Evolutionary conservation across 768 basidiomycete species (phyloP), one percentile per base, ranked within the genome.

Genomic region (Leccinellum albellum): DNA sequence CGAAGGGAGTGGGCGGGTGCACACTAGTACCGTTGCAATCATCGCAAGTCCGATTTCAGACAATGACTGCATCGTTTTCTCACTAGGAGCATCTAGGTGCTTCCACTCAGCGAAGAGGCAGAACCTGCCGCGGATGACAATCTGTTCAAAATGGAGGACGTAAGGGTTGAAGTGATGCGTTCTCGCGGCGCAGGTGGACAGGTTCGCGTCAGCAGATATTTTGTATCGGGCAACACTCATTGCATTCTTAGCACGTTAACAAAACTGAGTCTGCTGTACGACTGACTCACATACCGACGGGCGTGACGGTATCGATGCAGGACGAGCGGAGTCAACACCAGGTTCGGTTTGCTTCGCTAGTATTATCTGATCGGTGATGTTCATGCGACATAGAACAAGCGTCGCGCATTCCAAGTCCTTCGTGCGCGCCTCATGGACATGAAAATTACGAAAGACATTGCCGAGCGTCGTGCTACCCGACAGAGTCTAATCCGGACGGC

Each of bases 191-290:
- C 97, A 7, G 97, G 97, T 46, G 96, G 97, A 15, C 95, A 97
- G 79, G 92, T 92, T 59, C 53, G 76, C 64, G 31, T 44, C 21
- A 12, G 26, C 33, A 13, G 9, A 2, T 20, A 12, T 23, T 20
- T 21, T 6, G 44, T 21, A 23, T 14, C 23, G 12, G n/a, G 20
- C 53, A 33, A 48, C 35, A 29, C 35, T 33, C 20, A 35, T 44
- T 21, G 3, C 6, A 12, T 20, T n/a, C 13, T 4, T 57, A 98
- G 89, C 96, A 98, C 73, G 97, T 98, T 66, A 99, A 99, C 75
- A 92, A 89, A 79, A 98, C 97, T 0, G 97, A 99, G 73, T 98
- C 96, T 3, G 96, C 97, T 3, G 94, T 99, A 21, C 87, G 97
- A 1, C 73, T 98, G 46, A 96, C 94, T 0, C 97, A 99, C 65